phyloP scores from a whole-genome alignment of 768 basidiomycete genomes.

The Tubosaeta sp. region DNA sequence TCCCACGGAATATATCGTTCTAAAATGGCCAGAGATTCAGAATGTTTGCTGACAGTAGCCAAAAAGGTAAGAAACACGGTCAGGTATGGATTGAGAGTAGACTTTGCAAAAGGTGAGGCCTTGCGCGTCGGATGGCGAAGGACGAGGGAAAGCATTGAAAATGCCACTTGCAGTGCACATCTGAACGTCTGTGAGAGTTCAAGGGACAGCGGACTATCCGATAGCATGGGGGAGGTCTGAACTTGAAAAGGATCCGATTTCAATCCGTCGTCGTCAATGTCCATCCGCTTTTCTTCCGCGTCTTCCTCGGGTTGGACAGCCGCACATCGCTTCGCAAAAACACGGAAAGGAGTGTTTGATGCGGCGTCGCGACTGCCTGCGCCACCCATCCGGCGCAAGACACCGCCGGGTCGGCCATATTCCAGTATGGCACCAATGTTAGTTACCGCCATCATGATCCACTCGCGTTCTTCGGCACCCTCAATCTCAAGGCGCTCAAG shows the following conservation, averaged over 20 bases:
- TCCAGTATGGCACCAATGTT: slow-evolving; percentile 83
- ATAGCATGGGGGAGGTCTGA: slow-evolving; percentile 27
- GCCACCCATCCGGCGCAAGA: slow-evolving; percentile 62
- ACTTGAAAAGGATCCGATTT: slow-evolving; percentile 17
- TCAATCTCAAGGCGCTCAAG: slow-evolving; percentile 84
- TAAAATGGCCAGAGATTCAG: slow-evolving; percentile 54
- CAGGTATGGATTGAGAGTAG: slow-evolving; percentile 80
- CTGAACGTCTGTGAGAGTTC: slow-evolving; percentile 66
- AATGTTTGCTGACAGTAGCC: slow-evolving; percentile 65
- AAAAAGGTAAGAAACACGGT: slow-evolving; percentile 87
- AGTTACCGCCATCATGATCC: slow-evolving; percentile 94
- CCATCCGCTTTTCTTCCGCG: slow-evolving; percentile 55
- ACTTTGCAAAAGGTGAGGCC: slow-evolving; percentile 50
- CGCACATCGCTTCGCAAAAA: slow-evolving; percentile 47
- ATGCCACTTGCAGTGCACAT: slow-evolving; percentile 74
- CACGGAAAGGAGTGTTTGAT: slow-evolving; percentile 38
- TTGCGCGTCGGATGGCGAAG: slow-evolving; percentile 62
- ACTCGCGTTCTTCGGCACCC: slow-evolving; percentile 76
- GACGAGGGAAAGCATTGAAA: slow-evolving; percentile 68
- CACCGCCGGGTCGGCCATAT: slow-evolving; percentile 73
- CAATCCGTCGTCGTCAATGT: slow-evolving; percentile 51
- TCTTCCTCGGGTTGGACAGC: slow-evolving; percentile 30
- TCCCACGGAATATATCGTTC: slow-evolving; percentile 86
- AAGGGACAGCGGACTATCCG: slow-evolving; percentile 30
- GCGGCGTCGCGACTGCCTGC: slow-evolving; percentile 36